A percentile compares a stretch with the other conserved stretches of the same genome.
These are phyloP conservation scores for Nannochloropsis gaditana DNA, from an alignment of 108 stramenopile species.

Conservation along the genomic window DNA sequence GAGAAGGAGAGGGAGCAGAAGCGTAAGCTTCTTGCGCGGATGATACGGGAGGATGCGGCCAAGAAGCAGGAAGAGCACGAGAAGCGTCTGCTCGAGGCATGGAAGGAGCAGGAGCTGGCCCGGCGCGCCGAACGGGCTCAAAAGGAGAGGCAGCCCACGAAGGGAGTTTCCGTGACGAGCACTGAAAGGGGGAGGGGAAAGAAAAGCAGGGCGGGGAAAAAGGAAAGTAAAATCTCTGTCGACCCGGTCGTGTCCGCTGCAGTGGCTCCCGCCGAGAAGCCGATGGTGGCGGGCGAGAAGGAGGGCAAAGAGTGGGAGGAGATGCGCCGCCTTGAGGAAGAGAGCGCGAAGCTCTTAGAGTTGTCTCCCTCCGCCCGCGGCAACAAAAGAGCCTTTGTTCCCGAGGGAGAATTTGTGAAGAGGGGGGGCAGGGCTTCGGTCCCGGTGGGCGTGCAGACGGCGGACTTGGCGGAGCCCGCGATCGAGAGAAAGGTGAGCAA, in stretches of 20 bases:
- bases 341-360: background rate
- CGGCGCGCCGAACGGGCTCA: constrained; percentile 8
- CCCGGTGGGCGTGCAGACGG: background rate
- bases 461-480: background rate
- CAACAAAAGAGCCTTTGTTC: background rate
- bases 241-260: background rate
- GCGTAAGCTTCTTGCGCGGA: background rate
- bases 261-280: background rate
- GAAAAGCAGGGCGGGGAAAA: background rate
- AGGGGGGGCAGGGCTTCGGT: background rate
- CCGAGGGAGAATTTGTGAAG: background rate
- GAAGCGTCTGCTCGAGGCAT: background rate
- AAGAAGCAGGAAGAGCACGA: constrained; percentile 1
- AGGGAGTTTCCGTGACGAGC: background rate
- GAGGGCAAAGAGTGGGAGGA: background rate
- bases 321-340: background rate
- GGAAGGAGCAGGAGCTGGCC: constrained; percentile 10
- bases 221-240: background rate
- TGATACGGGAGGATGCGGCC: background rate
- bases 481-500: constrained; percentile 5
- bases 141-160: background rate
- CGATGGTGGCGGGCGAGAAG: background rate
- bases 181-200: background rate
- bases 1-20: background rate
- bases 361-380: background rate